Conservation (phyloP, 73 alveolate species). For the Urostyla sp. region DNA sequence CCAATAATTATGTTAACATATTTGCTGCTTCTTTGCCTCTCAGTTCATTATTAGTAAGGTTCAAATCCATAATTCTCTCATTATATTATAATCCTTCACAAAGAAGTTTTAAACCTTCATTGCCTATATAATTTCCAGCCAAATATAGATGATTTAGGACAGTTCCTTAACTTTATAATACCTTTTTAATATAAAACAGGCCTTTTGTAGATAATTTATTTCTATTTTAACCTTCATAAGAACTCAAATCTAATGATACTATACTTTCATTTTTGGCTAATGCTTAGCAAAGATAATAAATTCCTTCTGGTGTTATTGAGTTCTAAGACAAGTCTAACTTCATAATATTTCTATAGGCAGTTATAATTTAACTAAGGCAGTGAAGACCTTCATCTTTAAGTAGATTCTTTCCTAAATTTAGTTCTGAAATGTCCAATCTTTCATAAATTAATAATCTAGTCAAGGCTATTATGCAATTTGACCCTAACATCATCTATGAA, state of each 20-base stretch:
- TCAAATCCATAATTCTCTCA: conserved; percentile 38
- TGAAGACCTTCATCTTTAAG: conserved; percentile 32
- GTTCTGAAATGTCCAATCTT: conserved; percentile 11
- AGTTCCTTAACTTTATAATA: conserved; percentile 4
- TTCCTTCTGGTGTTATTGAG: conserved; percentile 28
- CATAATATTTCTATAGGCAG: neutral
- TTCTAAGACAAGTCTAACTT: conserved; percentile 19
- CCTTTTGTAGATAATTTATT: conserved; percentile 22
- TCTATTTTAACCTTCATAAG: conserved; percentile 41
- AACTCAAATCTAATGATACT: conserved; percentile 5
- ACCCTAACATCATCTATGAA: conserved; percentile 35
- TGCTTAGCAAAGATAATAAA: neutral
- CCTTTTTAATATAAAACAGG: neutral
- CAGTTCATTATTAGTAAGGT: conserved; percentile 27
- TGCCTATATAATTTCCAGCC: conserved; percentile 50
- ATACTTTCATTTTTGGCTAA: conserved; percentile 10
- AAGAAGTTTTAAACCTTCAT: neutral
- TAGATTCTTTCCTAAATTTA: neutral
- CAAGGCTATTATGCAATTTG: neutral
- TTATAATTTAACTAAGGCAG: neutral
- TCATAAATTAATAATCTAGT: neutral
- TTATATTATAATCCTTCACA: conserved; percentile 11
- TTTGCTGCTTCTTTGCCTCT: conserved; percentile 23
- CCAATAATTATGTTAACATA: neutral
- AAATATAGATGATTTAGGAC: conserved; percentile 10